phyloP scores from a whole-genome alignment of 306 rosid species.

The Purshia tridentata region DNA sequence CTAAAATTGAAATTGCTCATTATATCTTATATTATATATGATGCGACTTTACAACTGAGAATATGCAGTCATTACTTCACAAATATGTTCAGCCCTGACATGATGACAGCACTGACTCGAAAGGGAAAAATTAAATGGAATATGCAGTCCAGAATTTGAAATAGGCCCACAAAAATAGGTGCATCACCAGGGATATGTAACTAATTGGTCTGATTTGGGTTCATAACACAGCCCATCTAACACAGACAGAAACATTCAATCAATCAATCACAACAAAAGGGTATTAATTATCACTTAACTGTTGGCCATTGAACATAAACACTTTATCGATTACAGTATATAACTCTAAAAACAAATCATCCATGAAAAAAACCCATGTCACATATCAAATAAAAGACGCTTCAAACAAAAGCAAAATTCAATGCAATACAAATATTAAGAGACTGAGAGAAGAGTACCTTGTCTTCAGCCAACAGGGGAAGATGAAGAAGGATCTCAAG shows the following conservation, averaged over 20 bases:
- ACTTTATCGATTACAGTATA: not conserved
- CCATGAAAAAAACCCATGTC: not conserved
- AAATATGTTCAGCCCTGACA: not conserved
- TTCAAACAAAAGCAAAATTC: not conserved
- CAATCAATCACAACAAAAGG: not conserved
- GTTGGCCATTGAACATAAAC: not conserved
- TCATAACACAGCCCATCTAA: no score
- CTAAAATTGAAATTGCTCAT: no score
- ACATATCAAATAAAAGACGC: not conserved
- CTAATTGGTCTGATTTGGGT: not conserved
- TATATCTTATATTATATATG: no score
- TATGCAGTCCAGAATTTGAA: not conserved
- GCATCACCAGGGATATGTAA: not conserved
- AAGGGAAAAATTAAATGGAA: not conserved
- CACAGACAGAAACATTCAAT: not conserved
- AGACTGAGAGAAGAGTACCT: slow-evolving; percentile 40
- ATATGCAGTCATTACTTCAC: no score
- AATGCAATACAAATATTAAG: not conserved
- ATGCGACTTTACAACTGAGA: no score
- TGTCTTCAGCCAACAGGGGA: slow-evolving; percentile 85
- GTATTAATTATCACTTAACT: not conserved
- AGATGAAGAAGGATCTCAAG: slow-evolving; percentile 92
- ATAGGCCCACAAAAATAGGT: not conserved
- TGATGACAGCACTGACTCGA: not conserved
- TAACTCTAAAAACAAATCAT: not conserved